Evolutionary conservation across 345 rosid species (phyloP).

Genomic region (Gossypium bickii): DNA sequence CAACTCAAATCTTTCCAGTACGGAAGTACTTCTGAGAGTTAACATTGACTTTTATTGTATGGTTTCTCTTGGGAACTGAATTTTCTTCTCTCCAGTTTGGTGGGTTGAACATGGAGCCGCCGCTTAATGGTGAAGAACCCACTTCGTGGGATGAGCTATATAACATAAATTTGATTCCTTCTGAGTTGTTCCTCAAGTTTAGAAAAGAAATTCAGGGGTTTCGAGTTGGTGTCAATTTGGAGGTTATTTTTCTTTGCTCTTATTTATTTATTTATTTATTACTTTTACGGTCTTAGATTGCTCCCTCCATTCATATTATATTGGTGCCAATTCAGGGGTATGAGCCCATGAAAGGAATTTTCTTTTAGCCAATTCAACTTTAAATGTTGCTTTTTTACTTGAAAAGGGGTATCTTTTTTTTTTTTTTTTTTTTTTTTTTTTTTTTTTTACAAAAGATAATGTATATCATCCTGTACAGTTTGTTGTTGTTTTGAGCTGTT

Average conservation of each 20-base stretch:
- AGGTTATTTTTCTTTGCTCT: slow-evolving; percentile 35
- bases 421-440: no score
- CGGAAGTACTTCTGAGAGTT: neutral
- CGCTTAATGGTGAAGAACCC: slow-evolving; percentile 50
- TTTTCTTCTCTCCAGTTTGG: neutral
- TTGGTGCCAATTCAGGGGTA: no score
- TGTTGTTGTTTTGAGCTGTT: slow-evolving; percentile 10
- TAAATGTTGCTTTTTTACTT: neutral
- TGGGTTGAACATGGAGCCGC: slow-evolving; percentile 38
- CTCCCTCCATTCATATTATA: neutral
- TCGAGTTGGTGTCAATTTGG: slow-evolving; percentile 83
- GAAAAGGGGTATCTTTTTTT: no score
- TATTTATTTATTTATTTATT: neutral
- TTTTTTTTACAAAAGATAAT: no score
- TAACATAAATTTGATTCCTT: slow-evolving; percentile 67
- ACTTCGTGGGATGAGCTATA: slow-evolving; percentile 81
- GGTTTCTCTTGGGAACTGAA: neutral
- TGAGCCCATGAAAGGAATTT: neutral
- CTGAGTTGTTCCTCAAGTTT: slow-evolving; percentile 80
- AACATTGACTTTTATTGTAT: neutral
- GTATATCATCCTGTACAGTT: neutral
- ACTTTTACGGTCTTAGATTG: neutral
- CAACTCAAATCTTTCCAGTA: neutral
- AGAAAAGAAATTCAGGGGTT: slow-evolving; percentile 81
- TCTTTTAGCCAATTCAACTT: neutral